Evolutionary conservation across 2,329 filamentous ascomycete species (phyloP), one percentile per base, ranked within the genome.

Genomic region (Venturia pyrina): DNA sequence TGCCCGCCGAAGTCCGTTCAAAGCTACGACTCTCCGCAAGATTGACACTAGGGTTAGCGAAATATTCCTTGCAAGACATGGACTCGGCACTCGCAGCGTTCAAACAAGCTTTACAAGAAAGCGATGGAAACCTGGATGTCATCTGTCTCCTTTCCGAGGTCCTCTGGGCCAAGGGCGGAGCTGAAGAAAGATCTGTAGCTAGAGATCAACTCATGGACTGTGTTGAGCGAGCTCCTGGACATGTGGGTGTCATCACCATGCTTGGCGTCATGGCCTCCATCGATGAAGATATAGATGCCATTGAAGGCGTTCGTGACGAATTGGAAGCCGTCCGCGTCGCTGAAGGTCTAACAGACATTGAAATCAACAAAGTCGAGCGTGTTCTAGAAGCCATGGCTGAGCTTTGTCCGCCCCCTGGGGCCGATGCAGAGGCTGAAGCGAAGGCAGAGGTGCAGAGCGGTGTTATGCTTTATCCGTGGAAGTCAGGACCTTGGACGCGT

Each of bases 131-230:
- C 68, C 89, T 93, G 0, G 92, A 97, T 72, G 89, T 93, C 0
- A 87, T 92, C 0, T 97, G 93, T 72, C 81, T 97, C 15, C 81
- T 98, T 15, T 90, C 93, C 0, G 91, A 98, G 76, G 90, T 98
- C 0, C 82, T 98, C 0, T 99, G 95, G 93, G 93, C 93, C 0
- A 91, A 91, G 69, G 92, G 90, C 10, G 86, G 87, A 0, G 85
- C 88, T 7, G 82, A 87, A 0, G 89, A 93, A 65, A 86, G 88
- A 60, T 85, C 88, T 62, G 86, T 89, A 68, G 93, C 93, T 19
- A 85, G 91, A 3, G 87, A 89, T 64, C 85, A 90, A 69, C 82
- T 99, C 0, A 93, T 96, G 71, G 87, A 87, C 17, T 87, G 89
- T 44, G 87, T 96, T 15, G 90, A 93, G 70, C 83, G 81, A 63